A percentile compares a stretch with the other conserved stretches of the same genome.
These are phyloP conservation scores for Scalesia atractyloides DNA, from an alignment of 129 eudicot species.

Conservation along the genomic window DNA sequence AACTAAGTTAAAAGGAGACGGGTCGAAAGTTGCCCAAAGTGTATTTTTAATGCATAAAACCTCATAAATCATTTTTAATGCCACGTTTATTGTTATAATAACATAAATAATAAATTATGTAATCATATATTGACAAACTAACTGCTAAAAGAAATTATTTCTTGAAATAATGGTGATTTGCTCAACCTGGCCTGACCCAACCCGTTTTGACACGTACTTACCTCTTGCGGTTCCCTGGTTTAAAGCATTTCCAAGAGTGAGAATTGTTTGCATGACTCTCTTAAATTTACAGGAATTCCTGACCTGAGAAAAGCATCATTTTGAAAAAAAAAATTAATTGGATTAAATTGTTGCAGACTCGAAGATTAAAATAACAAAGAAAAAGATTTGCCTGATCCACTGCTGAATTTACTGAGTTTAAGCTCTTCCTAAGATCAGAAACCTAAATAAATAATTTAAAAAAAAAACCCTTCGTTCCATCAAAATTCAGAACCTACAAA, in stretches of 20 bases:
- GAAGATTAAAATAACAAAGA: slow-evolving; percentile 7
- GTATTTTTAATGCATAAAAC: neutral
- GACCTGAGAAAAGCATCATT: slow-evolving; percentile 51
- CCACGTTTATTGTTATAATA: neutral
- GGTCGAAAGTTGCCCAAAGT: neutral
- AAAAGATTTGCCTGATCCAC: slow-evolving; percentile 75
- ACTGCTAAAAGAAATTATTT: neutral
- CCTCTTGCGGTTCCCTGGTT: slow-evolving; percentile 98
- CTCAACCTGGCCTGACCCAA: neutral
- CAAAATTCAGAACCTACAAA: slow-evolving; percentile 15
- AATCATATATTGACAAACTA: neutral
- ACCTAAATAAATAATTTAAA: slow-evolving; percentile 38
- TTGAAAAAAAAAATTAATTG: neutral
- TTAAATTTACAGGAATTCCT: slow-evolving; percentile 76
- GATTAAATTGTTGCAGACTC: neutral
- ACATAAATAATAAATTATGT: neutral
- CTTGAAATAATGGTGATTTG: neutral
- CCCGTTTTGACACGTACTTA: slow-evolving; percentile 11
- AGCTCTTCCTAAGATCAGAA: slow-evolving; percentile 70
- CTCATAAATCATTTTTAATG: neutral
- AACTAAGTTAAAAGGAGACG: neutral
- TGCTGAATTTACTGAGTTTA: slow-evolving; percentile 67
- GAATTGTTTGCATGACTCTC: slow-evolving; percentile 89
- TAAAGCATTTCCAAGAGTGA: slow-evolving; percentile 88
- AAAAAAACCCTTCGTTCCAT: neutral